Evolutionary conservation across 2,329 filamentous ascomycete genomes (phyloP).

Genomic region (Malbranchea zuffiana): DNA sequence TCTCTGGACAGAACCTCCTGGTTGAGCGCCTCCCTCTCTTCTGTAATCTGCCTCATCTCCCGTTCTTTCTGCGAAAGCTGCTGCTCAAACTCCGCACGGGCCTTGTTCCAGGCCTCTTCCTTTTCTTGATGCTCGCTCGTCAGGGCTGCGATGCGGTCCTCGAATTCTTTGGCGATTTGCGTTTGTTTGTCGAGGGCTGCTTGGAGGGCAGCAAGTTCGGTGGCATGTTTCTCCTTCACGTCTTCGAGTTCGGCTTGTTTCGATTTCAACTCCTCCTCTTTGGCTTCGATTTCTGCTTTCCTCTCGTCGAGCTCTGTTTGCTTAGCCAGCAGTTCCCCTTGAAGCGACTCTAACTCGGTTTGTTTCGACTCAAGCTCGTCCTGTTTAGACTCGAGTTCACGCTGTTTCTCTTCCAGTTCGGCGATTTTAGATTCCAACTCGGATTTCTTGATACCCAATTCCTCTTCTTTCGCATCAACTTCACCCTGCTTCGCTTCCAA

Average conservation of each 20-base stretch:
- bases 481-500: slow-evolving; percentile 13
- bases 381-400: slow-evolving; percentile 21
- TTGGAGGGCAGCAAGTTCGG: slow-evolving; percentile 15
- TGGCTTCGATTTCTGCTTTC: slow-evolving; percentile 22
- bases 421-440: slow-evolving; percentile 15
- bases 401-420: slow-evolving; percentile 13
- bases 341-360: slow-evolving; percentile 17
- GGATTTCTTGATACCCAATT: slow-evolving; percentile 17
- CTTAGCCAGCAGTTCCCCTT: slow-evolving; percentile 23
- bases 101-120: slow-evolving; percentile 25
- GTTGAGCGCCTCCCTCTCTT: slow-evolving; percentile 20
- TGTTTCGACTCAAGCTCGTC: slow-evolving; percentile 16
- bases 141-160: slow-evolving; percentile 21
- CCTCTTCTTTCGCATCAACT: slow-evolving; percentile 12
- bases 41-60: slow-evolving; percentile 33
- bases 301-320: slow-evolving; percentile 25
- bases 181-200: slow-evolving; percentile 15
- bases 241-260: slow-evolving; percentile 26
- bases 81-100: slow-evolving; percentile 23
- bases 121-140: slow-evolving; percentile 22
- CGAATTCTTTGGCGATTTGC: slow-evolving; percentile 15
- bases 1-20: slow-evolving; percentile 36
- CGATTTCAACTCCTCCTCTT: slow-evolving; percentile 15
- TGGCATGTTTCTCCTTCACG: slow-evolving; percentile 19
- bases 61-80: slow-evolving; percentile 34